These are phyloP conservation scores for Lachnellula subtilissima DNA, from an alignment of 2,329 filamentous ascomycete genomes.

Conservation along the genomic window DNA sequence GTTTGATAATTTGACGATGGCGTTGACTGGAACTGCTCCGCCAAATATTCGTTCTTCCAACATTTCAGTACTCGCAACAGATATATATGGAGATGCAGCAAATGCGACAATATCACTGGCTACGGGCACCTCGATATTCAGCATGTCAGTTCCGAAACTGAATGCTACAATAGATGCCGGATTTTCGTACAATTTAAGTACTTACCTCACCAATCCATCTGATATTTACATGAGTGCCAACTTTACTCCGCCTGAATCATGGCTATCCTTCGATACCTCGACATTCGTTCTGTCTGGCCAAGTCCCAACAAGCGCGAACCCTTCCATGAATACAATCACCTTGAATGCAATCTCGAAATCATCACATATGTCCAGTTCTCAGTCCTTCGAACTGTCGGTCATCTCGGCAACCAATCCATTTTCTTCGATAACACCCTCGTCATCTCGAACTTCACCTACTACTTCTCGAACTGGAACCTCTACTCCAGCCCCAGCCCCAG, in stretches of 20 bases:
- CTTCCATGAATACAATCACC: conserved; percentile 17
- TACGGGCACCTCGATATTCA: conserved; percentile 19
- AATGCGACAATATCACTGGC: conserved; percentile 47
- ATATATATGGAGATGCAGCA: conserved; percentile 55
- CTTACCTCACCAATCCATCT: conserved; percentile 20
- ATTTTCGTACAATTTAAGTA: conserved; percentile 24
- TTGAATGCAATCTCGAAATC: conserved; percentile 23
- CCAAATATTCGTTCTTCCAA: conserved; percentile 53
- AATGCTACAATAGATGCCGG: conserved; percentile 24
- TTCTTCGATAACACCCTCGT: neutral
- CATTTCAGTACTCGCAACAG: conserved; percentile 55
- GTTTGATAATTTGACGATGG: conserved; percentile 58
- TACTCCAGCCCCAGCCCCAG: neutral
- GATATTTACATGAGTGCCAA: conserved; percentile 19
- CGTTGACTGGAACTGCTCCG: conserved; percentile 60
- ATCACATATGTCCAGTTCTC: conserved; percentile 8
- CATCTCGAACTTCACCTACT: conserved; percentile 4
- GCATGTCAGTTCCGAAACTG: conserved; percentile 13
- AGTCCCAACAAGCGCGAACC: conserved; percentile 16
- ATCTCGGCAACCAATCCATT: conserved; percentile 1
- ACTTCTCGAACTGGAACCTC: conserved; percentile 1
- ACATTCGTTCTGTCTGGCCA: conserved; percentile 22
- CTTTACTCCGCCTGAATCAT: conserved; percentile 17
- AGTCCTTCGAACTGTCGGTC: conserved; percentile 20
- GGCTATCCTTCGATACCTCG: conserved; percentile 26